These are phyloP conservation scores for Wickerhamomyces alni DNA, from an alignment of 805 yeast genomes.

Conservation along the genomic window DNA sequence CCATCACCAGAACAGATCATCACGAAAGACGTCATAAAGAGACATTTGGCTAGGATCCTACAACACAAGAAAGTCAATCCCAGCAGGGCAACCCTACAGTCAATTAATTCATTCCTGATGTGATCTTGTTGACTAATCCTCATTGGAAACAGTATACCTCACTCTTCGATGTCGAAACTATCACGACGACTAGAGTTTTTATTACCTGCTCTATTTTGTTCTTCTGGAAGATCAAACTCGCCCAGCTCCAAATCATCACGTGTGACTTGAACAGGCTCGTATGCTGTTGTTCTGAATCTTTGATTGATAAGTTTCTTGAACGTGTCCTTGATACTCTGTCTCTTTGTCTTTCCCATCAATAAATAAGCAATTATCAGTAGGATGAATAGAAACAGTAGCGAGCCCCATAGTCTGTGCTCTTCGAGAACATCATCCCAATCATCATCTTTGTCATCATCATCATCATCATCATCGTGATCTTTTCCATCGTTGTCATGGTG, in stretches of 20 bases:
- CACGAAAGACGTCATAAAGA: conserved; percentile 48
- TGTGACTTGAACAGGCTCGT: conserved; percentile 1
- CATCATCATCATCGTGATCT: conserved; percentile 14
- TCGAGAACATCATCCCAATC: conserved; percentile 30
- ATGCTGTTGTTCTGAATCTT: conserved; percentile 4
- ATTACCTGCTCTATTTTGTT: not conserved
- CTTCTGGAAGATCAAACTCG: conserved; percentile 4
- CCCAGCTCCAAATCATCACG: conserved; percentile 14
- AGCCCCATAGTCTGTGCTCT: conserved; percentile 32
- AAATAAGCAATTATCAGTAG: conserved; percentile 26
- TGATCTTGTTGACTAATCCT: conserved; percentile 9
- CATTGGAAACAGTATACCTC: too few species aligned
- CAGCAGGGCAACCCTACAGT: conserved; percentile 68
- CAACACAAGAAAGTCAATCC: conserved; percentile 57
- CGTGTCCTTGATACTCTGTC: conserved; percentile 14
- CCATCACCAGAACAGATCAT: conserved; percentile 15
- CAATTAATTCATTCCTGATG: conserved; percentile 58
- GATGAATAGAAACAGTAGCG: conserved; percentile 26
- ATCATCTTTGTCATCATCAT: conserved; percentile 30
- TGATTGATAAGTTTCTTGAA: conserved; percentile 7
- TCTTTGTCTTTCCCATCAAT: conserved; percentile 28
- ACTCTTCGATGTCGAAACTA: not conserved
- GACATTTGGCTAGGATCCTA: conserved; percentile 47
- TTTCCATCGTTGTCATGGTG: conserved; percentile 27
- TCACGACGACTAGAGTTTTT: not conserved